Evolutionary conservation across 2,329 filamentous ascomycete genomes (phyloP).

Genomic region (Phaeosphaeriaceae sp.): DNA sequence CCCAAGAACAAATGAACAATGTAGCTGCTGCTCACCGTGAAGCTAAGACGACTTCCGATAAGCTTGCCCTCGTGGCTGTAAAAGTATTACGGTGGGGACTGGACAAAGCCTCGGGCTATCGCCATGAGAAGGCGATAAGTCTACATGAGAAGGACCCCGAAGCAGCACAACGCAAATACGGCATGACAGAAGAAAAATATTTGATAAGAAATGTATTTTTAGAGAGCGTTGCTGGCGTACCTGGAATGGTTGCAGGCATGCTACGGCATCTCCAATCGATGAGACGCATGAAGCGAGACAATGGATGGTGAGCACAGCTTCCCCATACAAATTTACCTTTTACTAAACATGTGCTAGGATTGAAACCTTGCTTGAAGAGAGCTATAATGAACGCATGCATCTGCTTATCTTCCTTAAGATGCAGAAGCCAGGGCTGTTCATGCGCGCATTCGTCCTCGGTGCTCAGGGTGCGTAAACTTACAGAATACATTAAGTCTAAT

Average conservation of each 20-base stretch:
- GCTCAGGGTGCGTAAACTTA: conserved; percentile 70
- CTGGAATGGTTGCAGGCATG: conserved; percentile 97
- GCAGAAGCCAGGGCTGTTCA: conserved; percentile 83
- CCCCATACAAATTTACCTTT: background rate
- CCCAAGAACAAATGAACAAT: conserved; percentile 75
- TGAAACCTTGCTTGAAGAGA: conserved; percentile 87
- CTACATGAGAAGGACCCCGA: conserved; percentile 47
- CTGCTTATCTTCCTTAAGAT: conserved; percentile 92
- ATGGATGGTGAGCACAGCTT: conserved; percentile 69
- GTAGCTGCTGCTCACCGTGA: conserved; percentile 79
- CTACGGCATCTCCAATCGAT: conserved; percentile 85
- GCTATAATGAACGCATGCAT: conserved; percentile 94
- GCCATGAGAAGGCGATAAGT: conserved; percentile 66
- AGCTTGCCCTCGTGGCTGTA: conserved; percentile 77
- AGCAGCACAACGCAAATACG: conserved; percentile 67
- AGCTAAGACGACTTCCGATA: conserved; percentile 75
- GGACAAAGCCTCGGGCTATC: conserved; percentile 81
- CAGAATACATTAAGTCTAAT: too few relatives aligned
- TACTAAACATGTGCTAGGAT: conserved; percentile 65
- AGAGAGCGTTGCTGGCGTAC: conserved; percentile 92
- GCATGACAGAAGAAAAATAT: conserved; percentile 86
- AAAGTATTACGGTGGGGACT: conserved; percentile 78
- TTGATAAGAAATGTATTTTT: conserved; percentile 89
- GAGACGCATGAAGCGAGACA: conserved; percentile 85
- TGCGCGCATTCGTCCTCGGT: conserved; percentile 86